These are phyloP conservation scores for Penicillium flavigenum DNA, from an alignment of 495 filamentous ascomycete species.

Conservation along the genomic window DNA sequence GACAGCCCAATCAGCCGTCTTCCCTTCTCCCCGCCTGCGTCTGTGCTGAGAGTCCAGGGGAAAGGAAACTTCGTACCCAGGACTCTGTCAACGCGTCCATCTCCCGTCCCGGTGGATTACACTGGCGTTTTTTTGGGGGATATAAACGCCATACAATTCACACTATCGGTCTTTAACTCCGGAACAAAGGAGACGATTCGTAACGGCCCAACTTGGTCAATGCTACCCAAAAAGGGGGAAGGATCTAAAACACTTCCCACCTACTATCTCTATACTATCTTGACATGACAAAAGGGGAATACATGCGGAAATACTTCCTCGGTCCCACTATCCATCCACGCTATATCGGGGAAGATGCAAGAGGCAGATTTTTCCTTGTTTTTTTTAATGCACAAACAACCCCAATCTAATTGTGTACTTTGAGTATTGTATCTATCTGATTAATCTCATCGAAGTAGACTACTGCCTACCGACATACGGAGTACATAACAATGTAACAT, in stretches of 20 bases:
- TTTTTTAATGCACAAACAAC: constrained; percentile 1
- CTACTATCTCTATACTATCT: not conserved
- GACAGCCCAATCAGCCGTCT: constrained; percentile 12
- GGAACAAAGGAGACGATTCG: constrained; percentile 1
- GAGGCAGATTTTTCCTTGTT: constrained; percentile 1
- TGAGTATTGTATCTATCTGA: constrained; percentile 6
- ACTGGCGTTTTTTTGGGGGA: constrained; percentile 1
- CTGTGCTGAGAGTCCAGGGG: constrained; percentile 21
- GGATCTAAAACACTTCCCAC: not conserved
- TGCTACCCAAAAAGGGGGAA: not conserved
- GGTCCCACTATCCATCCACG: constrained; percentile 8
- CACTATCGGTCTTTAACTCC: not conserved
- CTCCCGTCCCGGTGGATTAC: constrained; percentile 23
- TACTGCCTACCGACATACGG: constrained; percentile 2
- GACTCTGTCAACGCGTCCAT: constrained; percentile 27
- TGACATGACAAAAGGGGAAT: constrained; percentile 1
- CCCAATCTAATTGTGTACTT: constrained; percentile 9
- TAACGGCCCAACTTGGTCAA: not conserved
- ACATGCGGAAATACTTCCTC: not conserved
- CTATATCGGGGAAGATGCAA: constrained; percentile 13
- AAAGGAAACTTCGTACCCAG: constrained; percentile 23
- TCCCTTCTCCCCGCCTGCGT: constrained; percentile 4
- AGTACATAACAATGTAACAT: not conserved
- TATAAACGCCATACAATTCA: not conserved
- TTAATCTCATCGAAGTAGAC: constrained; percentile 2